Conservation (phyloP, 768 basidiomycete species). For the Phanerodontia chrysosporium region DNA sequence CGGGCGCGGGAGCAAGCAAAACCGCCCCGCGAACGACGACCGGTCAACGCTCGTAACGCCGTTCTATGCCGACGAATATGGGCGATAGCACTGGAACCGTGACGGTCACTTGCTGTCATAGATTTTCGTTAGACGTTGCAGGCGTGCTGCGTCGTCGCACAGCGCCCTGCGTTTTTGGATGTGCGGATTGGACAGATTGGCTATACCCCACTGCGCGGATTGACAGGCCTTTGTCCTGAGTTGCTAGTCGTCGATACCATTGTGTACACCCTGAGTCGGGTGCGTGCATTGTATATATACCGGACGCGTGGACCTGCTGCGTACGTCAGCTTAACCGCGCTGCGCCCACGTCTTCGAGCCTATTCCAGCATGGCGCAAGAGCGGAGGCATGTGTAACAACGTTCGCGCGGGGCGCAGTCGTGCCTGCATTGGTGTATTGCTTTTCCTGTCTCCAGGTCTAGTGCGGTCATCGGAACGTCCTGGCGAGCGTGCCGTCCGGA, state of each 20-base stretch:
- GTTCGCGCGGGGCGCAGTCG: no score
- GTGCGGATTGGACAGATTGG: background rate
- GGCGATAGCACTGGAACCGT: constrained; percentile 19
- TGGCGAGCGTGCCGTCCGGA: background rate
- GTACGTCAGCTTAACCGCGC: background rate
- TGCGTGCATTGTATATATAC: background rate
- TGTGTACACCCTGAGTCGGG: background rate
- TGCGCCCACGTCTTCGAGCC: no score
- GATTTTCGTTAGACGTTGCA: background rate
- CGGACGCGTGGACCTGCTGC: background rate
- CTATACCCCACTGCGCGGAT: background rate
- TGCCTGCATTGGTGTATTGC: no score
- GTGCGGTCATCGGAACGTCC: background rate
- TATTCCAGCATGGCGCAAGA: no score
- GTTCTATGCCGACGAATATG: constrained; percentile 75
- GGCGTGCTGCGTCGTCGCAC: background rate
- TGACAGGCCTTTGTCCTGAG: background rate
- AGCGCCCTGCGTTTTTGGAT: background rate
- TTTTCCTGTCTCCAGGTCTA: no score
- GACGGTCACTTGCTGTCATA: background rate
- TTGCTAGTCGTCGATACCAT: background rate
- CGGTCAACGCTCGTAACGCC: constrained; percentile 81
- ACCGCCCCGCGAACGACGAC: constrained; percentile 64
- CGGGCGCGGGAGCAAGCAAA: constrained; percentile 42
- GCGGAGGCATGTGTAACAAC: no score